Evolutionary conservation across 805 yeast genomes (phyloP).

Genomic region (Cyberlindnera galapagoensis): DNA sequence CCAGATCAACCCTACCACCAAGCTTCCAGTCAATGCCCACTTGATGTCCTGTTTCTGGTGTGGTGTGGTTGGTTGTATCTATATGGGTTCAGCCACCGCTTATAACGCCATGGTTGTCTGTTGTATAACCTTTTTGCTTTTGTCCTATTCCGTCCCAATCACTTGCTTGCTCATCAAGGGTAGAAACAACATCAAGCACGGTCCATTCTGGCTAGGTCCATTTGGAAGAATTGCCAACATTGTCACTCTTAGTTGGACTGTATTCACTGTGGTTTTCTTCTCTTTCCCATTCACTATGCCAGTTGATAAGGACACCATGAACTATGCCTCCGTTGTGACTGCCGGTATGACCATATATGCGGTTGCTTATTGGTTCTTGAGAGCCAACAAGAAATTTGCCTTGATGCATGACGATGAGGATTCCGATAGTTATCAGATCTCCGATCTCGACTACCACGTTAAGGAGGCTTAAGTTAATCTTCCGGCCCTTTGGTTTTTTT

Average conservation of each 20-base stretch:
- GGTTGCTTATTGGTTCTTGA: constrained; percentile 45
- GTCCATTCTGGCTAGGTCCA: constrained; percentile 63
- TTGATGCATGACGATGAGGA: constrained; percentile 16
- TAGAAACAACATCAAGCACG: constrained; percentile 47
- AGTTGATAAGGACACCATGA: constrained; percentile 55
- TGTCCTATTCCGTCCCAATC: constrained; percentile 54
- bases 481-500: too few species aligned
- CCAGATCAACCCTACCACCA: constrained; percentile 37
- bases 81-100: constrained; percentile 61
- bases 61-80: constrained; percentile 53
- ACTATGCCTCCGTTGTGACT: constrained; percentile 55
- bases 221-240: constrained; percentile 45
- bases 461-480: too few species aligned
- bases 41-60: constrained; percentile 45
- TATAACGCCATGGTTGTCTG: constrained; percentile 59
- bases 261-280: constrained; percentile 53
- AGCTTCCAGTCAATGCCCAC: constrained; percentile 57
- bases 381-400: constrained; percentile 29
- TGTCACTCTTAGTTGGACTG: constrained; percentile 49
- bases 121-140: constrained; percentile 49
- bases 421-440: too few species aligned
- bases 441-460: too few species aligned
- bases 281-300: constrained; percentile 63
- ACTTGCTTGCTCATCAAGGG: constrained; percentile 41
- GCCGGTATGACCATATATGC: constrained; percentile 40